phyloP scores from a whole-genome alignment of 2,329 filamentous ascomycete species.

The Juglanconis oblonga region DNA sequence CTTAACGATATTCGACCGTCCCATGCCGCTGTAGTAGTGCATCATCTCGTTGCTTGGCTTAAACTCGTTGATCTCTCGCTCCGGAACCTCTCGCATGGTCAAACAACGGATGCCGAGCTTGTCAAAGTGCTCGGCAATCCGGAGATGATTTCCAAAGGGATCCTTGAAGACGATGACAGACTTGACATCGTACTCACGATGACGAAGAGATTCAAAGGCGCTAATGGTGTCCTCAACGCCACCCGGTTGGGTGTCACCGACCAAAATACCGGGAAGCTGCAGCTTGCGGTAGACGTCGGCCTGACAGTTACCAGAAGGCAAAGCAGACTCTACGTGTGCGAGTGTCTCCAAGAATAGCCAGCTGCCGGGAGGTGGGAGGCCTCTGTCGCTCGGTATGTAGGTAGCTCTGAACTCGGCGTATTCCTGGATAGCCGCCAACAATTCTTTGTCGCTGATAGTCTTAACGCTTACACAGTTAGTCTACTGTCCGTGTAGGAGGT shows the following conservation, averaged over 20 bases:
- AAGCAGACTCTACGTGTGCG: constrained; percentile 77
- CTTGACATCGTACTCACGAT: constrained; percentile 77
- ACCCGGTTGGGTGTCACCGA: constrained; percentile 73
- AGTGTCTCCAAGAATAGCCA: constrained; percentile 77
- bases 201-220: constrained; percentile 71
- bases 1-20: not conserved
- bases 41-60: too few relatives aligned
- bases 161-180: constrained; percentile 65
- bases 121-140: constrained; percentile 67
- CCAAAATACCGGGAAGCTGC: constrained; percentile 68
- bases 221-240: constrained; percentile 80
- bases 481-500: not conserved
- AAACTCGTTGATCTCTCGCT: constrained; percentile 41
- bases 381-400: constrained; percentile 16
- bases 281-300: constrained; percentile 75
- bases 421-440: not conserved
- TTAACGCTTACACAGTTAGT: not conserved
- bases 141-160: constrained; percentile 65
- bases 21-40: not conserved
- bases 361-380: constrained; percentile 41
- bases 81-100: constrained; percentile 59
- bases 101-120: constrained; percentile 56
- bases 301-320: constrained; percentile 72
- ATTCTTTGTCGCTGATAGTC: not conserved
- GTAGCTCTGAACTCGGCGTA: not conserved